Base-by-base conservation (phyloP, 441 rosid genomes). In the Breynia disticha region DNA sequence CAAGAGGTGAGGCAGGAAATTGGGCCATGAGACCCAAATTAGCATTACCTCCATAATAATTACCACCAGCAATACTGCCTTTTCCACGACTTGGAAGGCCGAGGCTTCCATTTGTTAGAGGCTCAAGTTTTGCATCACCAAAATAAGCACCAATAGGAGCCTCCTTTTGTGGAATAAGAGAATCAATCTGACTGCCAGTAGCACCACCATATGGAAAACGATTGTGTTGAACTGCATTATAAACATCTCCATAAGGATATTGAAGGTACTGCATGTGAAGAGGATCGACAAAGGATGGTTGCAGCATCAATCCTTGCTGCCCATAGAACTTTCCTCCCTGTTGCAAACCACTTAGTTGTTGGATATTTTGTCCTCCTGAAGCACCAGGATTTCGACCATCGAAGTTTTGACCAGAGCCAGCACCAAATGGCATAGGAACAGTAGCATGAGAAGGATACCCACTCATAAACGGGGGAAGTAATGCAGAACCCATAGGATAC, bases 401-500 rank as follows among this genome's bases (percentile, higher is more conserved):
- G 47, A 60, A 65, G 17, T 64, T 61, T 61, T 73, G 79, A 62
- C 67, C 64, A 41, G 70, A 64, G 52, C 67, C 7, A 6, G 68
- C 60, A 60, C 69, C 72, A 43, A 62, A 54, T 59, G 72, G 64
- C 66, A 70, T 50, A 10, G 80, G 73, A 21, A 77, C 54, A 16
- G 73, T 65, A 64, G 60, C 70, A 56, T 70, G 76, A 19, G 80
- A 60, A 62, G 75, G 77, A 62, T 72, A 71, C 56, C 78, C 75
- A 52, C 78, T 55, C 18, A 72, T 7, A 65, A 59, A 69, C 43
- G 74, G 77, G 35, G 79, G 73, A 59, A 55, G 49, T 48, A 70
- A 52, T 46, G 69, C 48, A 24, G 79, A 50, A 55, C 60, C 70
- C 28, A 65, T 35, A 7, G 72, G 21, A 59, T 74, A 79, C 14